Percentiles rank a stretch among this genome's conserved stretches.
phyloP scores from a whole-genome alignment of 495 filamentous ascomycete species.

The Xylaria cubensis region DNA sequence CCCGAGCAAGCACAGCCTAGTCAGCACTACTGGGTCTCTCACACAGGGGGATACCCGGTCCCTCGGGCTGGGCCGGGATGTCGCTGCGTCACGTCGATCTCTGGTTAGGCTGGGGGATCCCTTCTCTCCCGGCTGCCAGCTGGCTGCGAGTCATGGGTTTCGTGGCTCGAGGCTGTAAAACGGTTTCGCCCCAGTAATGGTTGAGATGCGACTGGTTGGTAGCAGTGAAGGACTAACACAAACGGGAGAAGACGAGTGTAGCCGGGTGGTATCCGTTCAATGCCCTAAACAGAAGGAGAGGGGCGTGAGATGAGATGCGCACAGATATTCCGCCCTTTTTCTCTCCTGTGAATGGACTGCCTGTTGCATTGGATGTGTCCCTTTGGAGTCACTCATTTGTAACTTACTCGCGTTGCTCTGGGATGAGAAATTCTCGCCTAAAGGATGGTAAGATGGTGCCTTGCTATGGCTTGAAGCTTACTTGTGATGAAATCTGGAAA shows the following conservation, averaged over 20 bases:
- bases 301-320: background rate
- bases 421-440: background rate
- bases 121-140: slow-evolving; percentile 2
- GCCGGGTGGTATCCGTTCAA: background rate
- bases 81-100: slow-evolving; percentile 20
- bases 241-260: background rate
- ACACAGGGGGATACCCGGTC: slow-evolving; percentile 15
- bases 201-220: background rate
- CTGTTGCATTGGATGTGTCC: background rate
- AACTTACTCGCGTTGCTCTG: background rate
- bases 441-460: background rate
- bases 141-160: background rate
- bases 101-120: background rate
- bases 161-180: slow-evolving; percentile 7
- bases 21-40: slow-evolving; percentile 8
- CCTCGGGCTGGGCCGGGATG: slow-evolving; percentile 16
- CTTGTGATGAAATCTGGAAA: background rate
- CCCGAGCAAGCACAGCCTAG: slow-evolving; percentile 16
- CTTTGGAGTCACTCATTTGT: slow-evolving; percentile 22
- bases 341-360: background rate
- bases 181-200: background rate
- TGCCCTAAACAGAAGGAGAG: background rate
- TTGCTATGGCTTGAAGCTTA: background rate
- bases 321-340: background rate
- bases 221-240: background rate